These are phyloP conservation scores for Rhizophagus clarus DNA, from an alignment of 192 early-diverging fungal species.

Conservation along the genomic window DNA sequence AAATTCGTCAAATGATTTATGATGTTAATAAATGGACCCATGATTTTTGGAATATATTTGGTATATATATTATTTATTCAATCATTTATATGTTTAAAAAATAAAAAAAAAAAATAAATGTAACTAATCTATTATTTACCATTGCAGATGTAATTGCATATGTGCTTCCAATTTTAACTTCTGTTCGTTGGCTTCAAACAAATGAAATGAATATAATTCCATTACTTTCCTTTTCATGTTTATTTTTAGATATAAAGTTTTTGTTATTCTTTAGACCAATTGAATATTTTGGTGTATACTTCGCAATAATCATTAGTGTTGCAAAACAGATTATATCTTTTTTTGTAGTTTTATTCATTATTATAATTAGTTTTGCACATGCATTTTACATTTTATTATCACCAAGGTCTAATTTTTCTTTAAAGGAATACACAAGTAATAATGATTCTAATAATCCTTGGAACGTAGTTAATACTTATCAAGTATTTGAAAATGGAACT, in stretches of 20 bases:
- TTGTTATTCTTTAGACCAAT: not conserved
- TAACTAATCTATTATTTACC: not conserved
- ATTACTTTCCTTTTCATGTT: not conserved
- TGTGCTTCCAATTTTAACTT: not conserved
- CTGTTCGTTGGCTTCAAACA: not conserved
- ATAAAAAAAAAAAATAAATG: no score
- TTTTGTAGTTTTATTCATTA: not conserved
- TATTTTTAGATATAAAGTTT: constrained; percentile 5
- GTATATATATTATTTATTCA: not conserved
- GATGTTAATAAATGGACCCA: not conserved
- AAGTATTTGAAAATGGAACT: not conserved
- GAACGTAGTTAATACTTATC: not conserved
- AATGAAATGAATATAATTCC: no score
- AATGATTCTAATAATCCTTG: not conserved
- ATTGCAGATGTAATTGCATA: no score
- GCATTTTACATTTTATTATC: not conserved
- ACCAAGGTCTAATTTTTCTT: no score
- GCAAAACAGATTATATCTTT: not conserved
- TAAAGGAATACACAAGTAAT: not conserved
- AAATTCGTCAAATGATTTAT: constrained; percentile 2
- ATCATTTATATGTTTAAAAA: no score
- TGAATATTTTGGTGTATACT: not conserved
- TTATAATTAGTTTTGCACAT: not conserved
- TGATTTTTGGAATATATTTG: not conserved
- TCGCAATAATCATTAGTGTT: not conserved